A percentile compares a stretch with the other conserved stretches of the same genome.
phyloP scores from a whole-genome alignment of 2,329 filamentous ascomycete species.

The Cytospora piceae region DNA sequence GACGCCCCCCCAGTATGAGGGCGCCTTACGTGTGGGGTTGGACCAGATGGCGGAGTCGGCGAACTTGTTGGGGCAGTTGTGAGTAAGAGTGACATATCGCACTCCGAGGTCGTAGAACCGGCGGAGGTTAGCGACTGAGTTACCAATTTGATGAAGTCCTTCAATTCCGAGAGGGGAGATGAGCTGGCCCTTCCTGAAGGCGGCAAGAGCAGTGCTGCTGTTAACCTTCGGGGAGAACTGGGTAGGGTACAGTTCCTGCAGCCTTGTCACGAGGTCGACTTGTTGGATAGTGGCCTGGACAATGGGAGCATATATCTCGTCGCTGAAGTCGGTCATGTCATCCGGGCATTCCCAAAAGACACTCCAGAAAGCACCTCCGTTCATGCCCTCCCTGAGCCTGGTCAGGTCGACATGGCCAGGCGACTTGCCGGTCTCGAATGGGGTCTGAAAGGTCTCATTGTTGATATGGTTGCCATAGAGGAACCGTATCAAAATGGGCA shows the following conservation, averaged over 20 bases:
- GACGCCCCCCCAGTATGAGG: slow-evolving; percentile 71
- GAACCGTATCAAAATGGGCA: slow-evolving; percentile 72
- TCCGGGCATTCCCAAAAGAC: slow-evolving; percentile 78
- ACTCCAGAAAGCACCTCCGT: slow-evolving; percentile 92
- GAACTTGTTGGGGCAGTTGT: slow-evolving; percentile 91
- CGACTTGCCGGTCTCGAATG: slow-evolving; percentile 73
- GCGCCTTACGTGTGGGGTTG: slow-evolving; percentile 43
- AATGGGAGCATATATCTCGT: slow-evolving; percentile 34
- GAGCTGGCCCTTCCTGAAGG: slow-evolving; percentile 65
- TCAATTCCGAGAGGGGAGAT: slow-evolving; percentile 83
- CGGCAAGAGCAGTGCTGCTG: slow-evolving; percentile 62
- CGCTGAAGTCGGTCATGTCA: slow-evolving; percentile 72
- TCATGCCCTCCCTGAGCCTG: slow-evolving; percentile 69
- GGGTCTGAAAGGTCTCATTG: slow-evolving; percentile 69
- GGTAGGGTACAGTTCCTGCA: slow-evolving; percentile 65
- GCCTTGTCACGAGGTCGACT: slow-evolving; percentile 71
- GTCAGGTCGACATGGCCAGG: slow-evolving; percentile 77
- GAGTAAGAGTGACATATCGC: slow-evolving; percentile 85
- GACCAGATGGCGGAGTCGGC: slow-evolving; percentile 79
- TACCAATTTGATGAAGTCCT: slow-evolving; percentile 92
- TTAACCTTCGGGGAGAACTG: slow-evolving; percentile 69
- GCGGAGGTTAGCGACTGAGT: slow-evolving; percentile 75
- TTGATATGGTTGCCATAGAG: slow-evolving; percentile 80
- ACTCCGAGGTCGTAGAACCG: slow-evolving; percentile 78
- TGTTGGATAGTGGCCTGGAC: slow-evolving; percentile 73